These are phyloP conservation scores for Rhodofomes roseus DNA, from an alignment of 1,284 basidiomycete genomes.

Conservation along the genomic window DNA sequence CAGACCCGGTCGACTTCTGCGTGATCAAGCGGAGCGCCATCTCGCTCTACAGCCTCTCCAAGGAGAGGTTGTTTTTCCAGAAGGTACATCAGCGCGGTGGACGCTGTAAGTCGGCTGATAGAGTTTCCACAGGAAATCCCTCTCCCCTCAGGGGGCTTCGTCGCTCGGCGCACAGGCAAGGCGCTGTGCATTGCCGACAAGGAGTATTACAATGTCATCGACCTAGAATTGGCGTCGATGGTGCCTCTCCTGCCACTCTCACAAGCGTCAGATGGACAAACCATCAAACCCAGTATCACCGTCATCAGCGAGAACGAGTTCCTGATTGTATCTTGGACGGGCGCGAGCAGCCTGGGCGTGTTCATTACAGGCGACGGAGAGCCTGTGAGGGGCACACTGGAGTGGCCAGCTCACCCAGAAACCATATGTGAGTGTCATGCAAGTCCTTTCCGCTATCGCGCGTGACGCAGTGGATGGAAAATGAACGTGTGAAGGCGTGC, in stretches of 20 bases:
- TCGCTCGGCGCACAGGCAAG: constrained; percentile 63
- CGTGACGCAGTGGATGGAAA: neutral
- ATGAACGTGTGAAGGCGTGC: neutral
- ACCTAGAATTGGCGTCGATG: constrained; percentile 65
- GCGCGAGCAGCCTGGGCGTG: constrained; percentile 72
- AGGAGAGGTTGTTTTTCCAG: constrained; percentile 54
- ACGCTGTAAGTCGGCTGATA: neutral
- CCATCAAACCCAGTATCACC: constrained; percentile 68
- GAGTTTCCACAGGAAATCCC: constrained; percentile 69
- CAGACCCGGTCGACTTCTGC: constrained; percentile 71
- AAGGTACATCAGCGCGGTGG: constrained; percentile 42
- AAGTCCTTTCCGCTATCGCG: neutral
- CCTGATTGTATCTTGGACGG: constrained; percentile 74
- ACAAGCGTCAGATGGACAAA: constrained; percentile 48
- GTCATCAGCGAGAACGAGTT: constrained; percentile 79
- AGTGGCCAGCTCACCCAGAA: constrained; percentile 79
- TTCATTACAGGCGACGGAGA: constrained; percentile 84
- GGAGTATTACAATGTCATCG: constrained; percentile 72
- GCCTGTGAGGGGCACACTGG: constrained; percentile 83
- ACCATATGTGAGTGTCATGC: constrained; percentile 66
- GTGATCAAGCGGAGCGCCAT: constrained; percentile 73
- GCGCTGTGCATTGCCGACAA: constrained; percentile 75
- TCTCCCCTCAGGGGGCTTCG: constrained; percentile 55
- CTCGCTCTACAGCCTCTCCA: constrained; percentile 62
- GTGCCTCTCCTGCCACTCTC: constrained; percentile 75